phyloP scores from a whole-genome alignment of 352 stramenopile genomes.

The Globisporangium spinosum region DNA sequence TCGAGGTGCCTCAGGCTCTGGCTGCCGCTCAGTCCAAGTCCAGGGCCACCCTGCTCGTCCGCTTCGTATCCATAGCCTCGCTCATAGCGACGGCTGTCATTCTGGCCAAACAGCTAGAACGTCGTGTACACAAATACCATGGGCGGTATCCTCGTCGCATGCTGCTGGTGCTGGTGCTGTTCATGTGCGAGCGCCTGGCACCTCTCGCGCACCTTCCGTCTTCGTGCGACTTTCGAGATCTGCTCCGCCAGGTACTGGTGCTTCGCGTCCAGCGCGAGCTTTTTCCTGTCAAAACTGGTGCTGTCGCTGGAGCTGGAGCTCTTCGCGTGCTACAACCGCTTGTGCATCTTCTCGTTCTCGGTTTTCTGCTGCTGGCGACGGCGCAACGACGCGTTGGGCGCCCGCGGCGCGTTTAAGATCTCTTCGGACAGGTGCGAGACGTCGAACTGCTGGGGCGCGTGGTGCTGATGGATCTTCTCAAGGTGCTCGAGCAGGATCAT shows the following conservation, averaged over 20 bases:
- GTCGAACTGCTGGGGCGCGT: slow-evolving; percentile 57
- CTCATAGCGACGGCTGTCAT: neutral
- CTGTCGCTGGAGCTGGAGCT: slow-evolving; percentile 22
- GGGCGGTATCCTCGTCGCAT: neutral
- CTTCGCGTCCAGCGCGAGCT: slow-evolving; percentile 42
- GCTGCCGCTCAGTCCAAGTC: neutral
- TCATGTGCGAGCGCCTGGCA: slow-evolving; percentile 19
- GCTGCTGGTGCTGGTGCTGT: neutral
- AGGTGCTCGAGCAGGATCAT: slow-evolving; percentile 40
- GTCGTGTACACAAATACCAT: neutral
- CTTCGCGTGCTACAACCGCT: slow-evolving; percentile 36
- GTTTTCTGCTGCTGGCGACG: slow-evolving; percentile 44
- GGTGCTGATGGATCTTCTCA: slow-evolving; percentile 47
- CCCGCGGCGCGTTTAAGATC: slow-evolving; percentile 32
- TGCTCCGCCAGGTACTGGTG: slow-evolving; percentile 50
- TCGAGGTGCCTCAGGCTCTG: slow-evolving; percentile 13
- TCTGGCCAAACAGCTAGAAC: neutral
- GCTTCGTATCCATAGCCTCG: neutral
- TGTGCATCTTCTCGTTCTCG: slow-evolving; percentile 48
- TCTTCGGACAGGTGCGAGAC: slow-evolving; percentile 49
- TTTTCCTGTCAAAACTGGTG: slow-evolving; percentile 25
- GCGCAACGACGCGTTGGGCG: slow-evolving; percentile 30
- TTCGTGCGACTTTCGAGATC: slow-evolving; percentile 47
- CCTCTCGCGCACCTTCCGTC: slow-evolving; percentile 38
- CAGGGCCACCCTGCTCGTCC: neutral